These are phyloP conservation scores for Sanghuangporus weigelae DNA, from an alignment of 1,284 basidiomycete genomes.

Conservation along the genomic window DNA sequence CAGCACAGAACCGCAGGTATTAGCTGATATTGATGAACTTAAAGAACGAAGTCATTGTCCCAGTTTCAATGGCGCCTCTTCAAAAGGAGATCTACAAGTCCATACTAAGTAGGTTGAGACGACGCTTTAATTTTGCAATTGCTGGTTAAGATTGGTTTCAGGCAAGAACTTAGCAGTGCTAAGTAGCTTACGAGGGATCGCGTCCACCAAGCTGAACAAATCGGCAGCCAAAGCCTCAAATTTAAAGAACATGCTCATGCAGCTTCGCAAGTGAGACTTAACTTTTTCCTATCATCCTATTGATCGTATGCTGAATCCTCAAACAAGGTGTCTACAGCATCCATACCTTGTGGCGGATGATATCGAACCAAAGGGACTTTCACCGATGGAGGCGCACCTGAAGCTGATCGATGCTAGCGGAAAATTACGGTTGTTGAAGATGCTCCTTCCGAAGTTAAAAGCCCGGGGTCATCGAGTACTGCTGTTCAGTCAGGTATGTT, in stretches of 20 bases:
- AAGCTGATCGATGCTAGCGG: constrained; percentile 82
- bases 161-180: constrained; percentile 67
- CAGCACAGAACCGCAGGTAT: background rate
- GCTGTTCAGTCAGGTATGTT: constrained; percentile 89
- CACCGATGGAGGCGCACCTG: constrained; percentile 61
- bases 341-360: constrained; percentile 83
- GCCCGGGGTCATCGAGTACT: constrained; percentile 90
- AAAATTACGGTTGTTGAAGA: constrained; percentile 83
- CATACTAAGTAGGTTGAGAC: constrained; percentile 55
- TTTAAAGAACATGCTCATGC: constrained; percentile 82
- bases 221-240: constrained; percentile 40
- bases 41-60: constrained; percentile 87
- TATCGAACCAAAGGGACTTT: constrained; percentile 72
- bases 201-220: constrained; percentile 30
- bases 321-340: constrained; percentile 73
- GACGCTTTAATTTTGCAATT: background rate
- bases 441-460: constrained; percentile 83
- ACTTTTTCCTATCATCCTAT: background rate
- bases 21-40: constrained; percentile 13
- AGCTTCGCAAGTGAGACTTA: constrained; percentile 66
- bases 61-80: constrained; percentile 82
- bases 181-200: constrained; percentile 46
- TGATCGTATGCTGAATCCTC: background rate
- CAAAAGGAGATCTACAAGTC: constrained; percentile 90
- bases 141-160: constrained; percentile 26